These are phyloP conservation scores for Botryotinia convoluta DNA, from an alignment of 2,329 filamentous ascomycete species.

Conservation along the genomic window DNA sequence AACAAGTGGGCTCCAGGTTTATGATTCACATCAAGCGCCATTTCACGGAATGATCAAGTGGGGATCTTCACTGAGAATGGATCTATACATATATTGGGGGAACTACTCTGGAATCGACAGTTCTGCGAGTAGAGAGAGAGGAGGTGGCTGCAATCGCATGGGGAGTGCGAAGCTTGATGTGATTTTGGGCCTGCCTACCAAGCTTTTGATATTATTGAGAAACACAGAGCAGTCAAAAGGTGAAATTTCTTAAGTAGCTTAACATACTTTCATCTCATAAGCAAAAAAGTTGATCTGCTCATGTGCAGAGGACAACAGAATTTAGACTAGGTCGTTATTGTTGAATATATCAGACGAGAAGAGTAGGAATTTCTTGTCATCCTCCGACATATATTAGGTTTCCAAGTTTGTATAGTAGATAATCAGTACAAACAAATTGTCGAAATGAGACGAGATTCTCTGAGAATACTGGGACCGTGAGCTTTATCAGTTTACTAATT, in stretches of 20 bases:
- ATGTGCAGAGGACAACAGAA: too few species aligned
- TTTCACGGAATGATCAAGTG: neutral
- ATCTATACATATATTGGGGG: neutral
- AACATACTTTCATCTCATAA: neutral
- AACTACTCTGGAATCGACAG: neutral
- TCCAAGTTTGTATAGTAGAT: too few species aligned
- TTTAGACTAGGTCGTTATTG: too few species aligned
- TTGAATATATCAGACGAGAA: too few species aligned
- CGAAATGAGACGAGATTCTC: too few species aligned
- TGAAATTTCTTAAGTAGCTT: neutral
- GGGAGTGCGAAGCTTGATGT: neutral
- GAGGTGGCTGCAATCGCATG: rapidly evolving
- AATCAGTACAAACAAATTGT: too few species aligned
- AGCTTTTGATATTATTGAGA: neutral
- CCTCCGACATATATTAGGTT: too few species aligned
- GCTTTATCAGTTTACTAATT: neutral
- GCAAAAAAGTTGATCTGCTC: too few species aligned
- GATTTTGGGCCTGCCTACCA: neutral
- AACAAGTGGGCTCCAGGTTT: neutral
- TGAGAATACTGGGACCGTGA: neutral
- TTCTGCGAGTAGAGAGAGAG: neutral
- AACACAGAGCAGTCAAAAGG: rapidly evolving
- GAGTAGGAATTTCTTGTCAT: too few species aligned
- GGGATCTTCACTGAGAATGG: rapidly evolving
- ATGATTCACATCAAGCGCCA: neutral